These are phyloP conservation scores for Thozetella sp. DNA, from an alignment of 495 filamentous ascomycete genomes.

Conservation along the genomic window DNA sequence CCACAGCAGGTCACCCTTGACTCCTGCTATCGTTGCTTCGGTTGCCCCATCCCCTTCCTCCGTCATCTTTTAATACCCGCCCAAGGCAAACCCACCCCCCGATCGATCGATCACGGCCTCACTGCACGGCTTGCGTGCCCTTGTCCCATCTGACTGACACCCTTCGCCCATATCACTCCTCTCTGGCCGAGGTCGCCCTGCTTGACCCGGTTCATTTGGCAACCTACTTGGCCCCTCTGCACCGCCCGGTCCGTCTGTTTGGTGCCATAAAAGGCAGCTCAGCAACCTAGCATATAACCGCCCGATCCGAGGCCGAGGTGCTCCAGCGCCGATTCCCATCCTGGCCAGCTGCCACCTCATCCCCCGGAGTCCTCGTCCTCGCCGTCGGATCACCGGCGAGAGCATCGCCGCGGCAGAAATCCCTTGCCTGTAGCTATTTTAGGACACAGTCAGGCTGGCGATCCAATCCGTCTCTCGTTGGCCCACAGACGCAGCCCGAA, in stretches of 20 bases:
- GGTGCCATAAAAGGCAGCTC: too few relatives aligned
- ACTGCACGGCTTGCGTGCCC: slow-evolving; percentile 16
- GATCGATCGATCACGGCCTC: slow-evolving; percentile 11
- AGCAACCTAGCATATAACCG: too few relatives aligned
- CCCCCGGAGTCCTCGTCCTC: slow-evolving; percentile 5
- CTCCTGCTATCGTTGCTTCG: slow-evolving; percentile 25
- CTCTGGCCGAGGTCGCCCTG: too few relatives aligned
- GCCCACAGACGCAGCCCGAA: slow-evolving; percentile 21
- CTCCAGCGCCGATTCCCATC: too few relatives aligned
- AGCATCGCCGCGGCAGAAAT: slow-evolving; percentile 1
- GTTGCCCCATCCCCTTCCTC: slow-evolving; percentile 29
- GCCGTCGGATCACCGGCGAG: slow-evolving; percentile 7
- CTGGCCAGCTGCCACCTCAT: too few relatives aligned
- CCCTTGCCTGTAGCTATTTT: neutral
- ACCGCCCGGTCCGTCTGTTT: too few relatives aligned
- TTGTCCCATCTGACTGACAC: neutral
- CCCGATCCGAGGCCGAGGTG: too few relatives aligned
- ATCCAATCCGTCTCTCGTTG: slow-evolving; percentile 24
- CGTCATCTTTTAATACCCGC: slow-evolving; percentile 29
- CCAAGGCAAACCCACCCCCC: slow-evolving; percentile 13
- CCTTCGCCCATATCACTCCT: neutral
- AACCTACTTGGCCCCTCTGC: too few relatives aligned
- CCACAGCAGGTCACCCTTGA: slow-evolving; percentile 27
- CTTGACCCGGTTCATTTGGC: too few relatives aligned
- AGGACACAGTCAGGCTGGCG: slow-evolving; percentile 24